A percentile compares a stretch with the other conserved stretches of the same genome.
Conservation (phyloP, 2,329 filamentous ascomycete genomes). For the Helotiales sp. region DNA sequence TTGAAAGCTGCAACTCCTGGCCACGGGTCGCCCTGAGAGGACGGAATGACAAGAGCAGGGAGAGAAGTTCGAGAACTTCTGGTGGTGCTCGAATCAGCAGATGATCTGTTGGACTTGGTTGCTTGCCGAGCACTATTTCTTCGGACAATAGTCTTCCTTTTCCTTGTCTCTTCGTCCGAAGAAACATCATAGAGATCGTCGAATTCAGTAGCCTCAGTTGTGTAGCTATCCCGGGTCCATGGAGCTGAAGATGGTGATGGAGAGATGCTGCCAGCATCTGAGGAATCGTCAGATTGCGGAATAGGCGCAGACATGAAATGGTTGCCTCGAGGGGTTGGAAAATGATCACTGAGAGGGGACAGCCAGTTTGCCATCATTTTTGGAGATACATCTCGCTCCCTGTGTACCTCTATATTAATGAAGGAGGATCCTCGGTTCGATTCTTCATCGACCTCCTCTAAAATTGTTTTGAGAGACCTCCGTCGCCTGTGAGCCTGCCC, state of each 20-base stretch:
- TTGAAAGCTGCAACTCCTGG: conserved; percentile 53
- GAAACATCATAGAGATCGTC: conserved; percentile 86
- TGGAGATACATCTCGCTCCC: conserved; percentile 46
- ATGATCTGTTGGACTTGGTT: conserved; percentile 40
- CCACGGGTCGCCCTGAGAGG: conserved; percentile 48
- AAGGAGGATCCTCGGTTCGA: conserved; percentile 38
- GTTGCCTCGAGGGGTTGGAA: conserved; percentile 72
- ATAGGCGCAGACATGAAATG: conserved; percentile 68
- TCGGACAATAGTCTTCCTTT: conserved; percentile 48
- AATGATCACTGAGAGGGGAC: conserved; percentile 60
- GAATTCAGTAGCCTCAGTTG: conserved; percentile 73
- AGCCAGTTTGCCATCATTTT: conserved; percentile 43
- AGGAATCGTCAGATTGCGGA: conserved; percentile 58
- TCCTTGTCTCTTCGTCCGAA: conserved; percentile 70
- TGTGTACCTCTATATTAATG: conserved; percentile 38
- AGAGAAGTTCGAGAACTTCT: conserved; percentile 44
- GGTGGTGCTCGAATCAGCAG: conserved; percentile 33
- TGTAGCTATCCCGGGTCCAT: conserved; percentile 66
- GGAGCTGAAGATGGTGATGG: conserved; percentile 61
- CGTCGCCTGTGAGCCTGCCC: conserved; percentile 59
- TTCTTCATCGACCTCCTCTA: conserved; percentile 60
- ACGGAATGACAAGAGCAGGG: conserved; percentile 57
- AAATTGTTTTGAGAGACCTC: conserved; percentile 66
- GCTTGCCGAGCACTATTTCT: conserved; percentile 40
- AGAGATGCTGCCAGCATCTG: conserved; percentile 58